A percentile compares a stretch with the other conserved stretches of the same genome.
Conservation (phyloP, 164 flowering plant species). For the Aristolochia fimbriata region DNA sequence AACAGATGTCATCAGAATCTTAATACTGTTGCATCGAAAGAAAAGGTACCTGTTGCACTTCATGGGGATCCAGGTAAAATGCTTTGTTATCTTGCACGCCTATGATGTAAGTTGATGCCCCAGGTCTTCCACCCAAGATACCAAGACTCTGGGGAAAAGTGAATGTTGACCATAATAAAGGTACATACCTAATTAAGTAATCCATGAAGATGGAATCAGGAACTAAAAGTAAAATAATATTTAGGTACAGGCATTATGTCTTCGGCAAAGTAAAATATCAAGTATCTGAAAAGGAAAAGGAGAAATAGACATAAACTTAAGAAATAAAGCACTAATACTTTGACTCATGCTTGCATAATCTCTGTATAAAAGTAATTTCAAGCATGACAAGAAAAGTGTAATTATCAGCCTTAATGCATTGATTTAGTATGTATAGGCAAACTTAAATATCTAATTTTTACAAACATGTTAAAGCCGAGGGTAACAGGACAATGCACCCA, state of each 20-base stretch:
- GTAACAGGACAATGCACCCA: too few species aligned
- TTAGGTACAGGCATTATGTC: neutral
- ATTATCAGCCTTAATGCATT: too few species aligned
- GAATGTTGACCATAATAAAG: slow-evolving; percentile 63
- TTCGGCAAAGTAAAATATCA: neutral
- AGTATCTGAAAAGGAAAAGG: too few species aligned
- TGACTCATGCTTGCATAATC: too few species aligned
- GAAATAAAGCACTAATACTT: too few species aligned
- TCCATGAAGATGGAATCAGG: slow-evolving; percentile 1
- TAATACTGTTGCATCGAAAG: neutral
- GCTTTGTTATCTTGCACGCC: slow-evolving; percentile 91
- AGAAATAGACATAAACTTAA: too few species aligned
- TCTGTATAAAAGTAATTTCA: too few species aligned
- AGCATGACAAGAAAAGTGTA: too few species aligned
- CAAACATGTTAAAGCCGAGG: too few species aligned
- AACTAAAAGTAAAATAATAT: neutral
- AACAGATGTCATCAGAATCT: too few species aligned
- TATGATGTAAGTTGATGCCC: slow-evolving; percentile 84
- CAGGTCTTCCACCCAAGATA: slow-evolving; percentile 93
- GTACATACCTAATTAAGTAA: slow-evolving; percentile 52
- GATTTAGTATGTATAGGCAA: too few species aligned
- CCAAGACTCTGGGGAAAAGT: slow-evolving; percentile 94
- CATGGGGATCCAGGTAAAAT: slow-evolving; percentile 92
- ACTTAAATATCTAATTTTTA: too few species aligned
- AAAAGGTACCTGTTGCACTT: slow-evolving; percentile 54